Evolutionary conservation across 352 stramenopile species (phyloP).

Genomic region (Phytophthora ohioensis): DNA sequence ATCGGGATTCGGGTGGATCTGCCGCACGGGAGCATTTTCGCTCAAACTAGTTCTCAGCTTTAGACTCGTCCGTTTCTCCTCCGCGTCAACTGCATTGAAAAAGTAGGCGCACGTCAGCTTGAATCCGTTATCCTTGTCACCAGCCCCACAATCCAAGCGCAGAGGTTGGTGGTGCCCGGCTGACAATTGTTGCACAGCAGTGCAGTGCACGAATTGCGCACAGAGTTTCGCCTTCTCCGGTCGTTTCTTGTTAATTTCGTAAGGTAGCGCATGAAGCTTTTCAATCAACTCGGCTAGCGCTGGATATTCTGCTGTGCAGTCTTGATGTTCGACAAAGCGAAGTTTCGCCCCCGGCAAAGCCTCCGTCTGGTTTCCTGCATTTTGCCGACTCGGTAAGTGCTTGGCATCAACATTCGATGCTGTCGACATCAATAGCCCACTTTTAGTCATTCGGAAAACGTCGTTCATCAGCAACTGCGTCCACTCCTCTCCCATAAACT

Average conservation of each 20-base stretch:
- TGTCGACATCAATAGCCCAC: conserved; percentile 55
- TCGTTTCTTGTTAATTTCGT: conserved; percentile 85
- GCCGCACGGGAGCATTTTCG: conserved; percentile 41
- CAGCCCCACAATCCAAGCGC: conserved; percentile 71
- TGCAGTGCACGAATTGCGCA: conserved; percentile 75
- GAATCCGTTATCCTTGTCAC: conserved; percentile 81
- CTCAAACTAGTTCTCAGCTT: conserved; percentile 46
- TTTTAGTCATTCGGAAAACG: conserved; percentile 68
- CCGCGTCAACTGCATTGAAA: conserved; percentile 41
- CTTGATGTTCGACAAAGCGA: conserved; percentile 67
- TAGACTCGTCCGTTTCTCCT: conserved; percentile 35
- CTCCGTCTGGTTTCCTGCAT: conserved; percentile 11
- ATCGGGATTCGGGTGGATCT: conserved; percentile 47
- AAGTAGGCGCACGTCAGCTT: conserved; percentile 85
- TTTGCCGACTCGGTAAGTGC: conserved; percentile 25
- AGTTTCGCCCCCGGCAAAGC: conserved; percentile 40
- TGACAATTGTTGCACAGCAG: conserved; percentile 59
- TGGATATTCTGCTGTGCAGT: conserved; percentile 70
- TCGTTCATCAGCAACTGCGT: conserved; percentile 68
- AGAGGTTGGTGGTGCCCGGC: conserved; percentile 56
- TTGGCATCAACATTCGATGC: conserved; percentile 33
- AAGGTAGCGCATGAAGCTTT: conserved; percentile 79
- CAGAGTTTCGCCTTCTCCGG: conserved; percentile 53
- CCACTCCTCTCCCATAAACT: conserved; percentile 88
- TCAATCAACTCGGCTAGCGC: conserved; percentile 78